Conservation (phyloP, 345 rosid species). For the Toxicodendron radicans region DNA sequence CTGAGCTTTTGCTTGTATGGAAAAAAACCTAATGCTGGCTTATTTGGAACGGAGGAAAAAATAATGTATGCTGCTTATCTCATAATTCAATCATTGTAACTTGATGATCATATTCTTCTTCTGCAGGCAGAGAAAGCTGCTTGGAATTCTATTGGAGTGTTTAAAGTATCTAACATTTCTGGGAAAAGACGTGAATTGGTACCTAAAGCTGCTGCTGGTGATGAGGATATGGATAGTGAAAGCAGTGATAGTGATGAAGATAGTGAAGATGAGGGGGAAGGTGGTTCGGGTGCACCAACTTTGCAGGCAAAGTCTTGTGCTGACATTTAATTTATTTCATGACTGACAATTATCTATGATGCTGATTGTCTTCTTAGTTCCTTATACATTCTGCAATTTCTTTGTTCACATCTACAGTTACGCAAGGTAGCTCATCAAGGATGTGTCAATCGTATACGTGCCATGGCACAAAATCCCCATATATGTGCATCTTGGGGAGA, state of each 20-base stretch:
- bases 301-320: slow-evolving; percentile 59
- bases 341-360: neutral
- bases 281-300: slow-evolving; percentile 56
- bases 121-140: slow-evolving; percentile 83
- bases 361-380: neutral
- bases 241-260: slow-evolving; percentile 78
- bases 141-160: slow-evolving; percentile 77
- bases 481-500: slow-evolving; percentile 96
- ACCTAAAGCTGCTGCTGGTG: slow-evolving; percentile 50
- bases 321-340: slow-evolving; percentile 4
- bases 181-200: slow-evolving; percentile 81
- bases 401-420: slow-evolving; percentile 45
- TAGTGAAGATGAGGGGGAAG: slow-evolving; percentile 57
- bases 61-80: neutral
- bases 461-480: slow-evolving; percentile 87
- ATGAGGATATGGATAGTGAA: slow-evolving; percentile 54
- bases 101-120: slow-evolving; percentile 11
- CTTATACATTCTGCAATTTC: slow-evolving; percentile 12
- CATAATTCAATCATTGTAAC: neutral
- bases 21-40: neutral
- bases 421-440: slow-evolving; percentile 84
- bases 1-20: neutral
- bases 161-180: slow-evolving; percentile 67
- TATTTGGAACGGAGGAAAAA: neutral
- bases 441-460: slow-evolving; percentile 83